phyloP scores from a whole-genome alignment of 2,329 filamentous ascomycete species.

The Monosporascus sp. region DNA sequence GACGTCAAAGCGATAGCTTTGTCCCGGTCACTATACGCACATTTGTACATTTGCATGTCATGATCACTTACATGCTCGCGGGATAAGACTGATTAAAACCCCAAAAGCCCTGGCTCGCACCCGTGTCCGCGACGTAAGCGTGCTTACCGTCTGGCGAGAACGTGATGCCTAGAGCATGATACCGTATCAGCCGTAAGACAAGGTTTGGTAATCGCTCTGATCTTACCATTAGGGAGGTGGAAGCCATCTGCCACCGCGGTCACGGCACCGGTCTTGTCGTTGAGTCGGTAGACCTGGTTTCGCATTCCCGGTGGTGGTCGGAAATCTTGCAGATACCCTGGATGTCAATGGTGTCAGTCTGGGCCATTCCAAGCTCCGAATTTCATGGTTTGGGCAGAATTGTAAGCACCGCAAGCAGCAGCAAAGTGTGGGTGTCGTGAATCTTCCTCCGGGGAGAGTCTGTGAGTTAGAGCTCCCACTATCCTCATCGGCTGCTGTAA shows the following conservation, averaged over 20 bases:
- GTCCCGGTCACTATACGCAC: neutral
- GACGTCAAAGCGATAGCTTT: conserved; percentile 42
- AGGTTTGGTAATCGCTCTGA: neutral
- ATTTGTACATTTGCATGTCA: conserved; percentile 16
- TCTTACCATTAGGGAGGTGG: conserved; percentile 44
- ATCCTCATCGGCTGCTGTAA: neutral
- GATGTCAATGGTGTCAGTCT: neutral
- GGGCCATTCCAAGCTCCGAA: neutral
- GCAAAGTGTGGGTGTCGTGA: too few relatives aligned
- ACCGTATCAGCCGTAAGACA: neutral
- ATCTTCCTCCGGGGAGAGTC: too few relatives aligned
- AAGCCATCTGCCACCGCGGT: conserved; percentile 55
- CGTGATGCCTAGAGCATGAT: conserved; percentile 35
- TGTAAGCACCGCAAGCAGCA: too few relatives aligned
- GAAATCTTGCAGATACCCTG: conserved; percentile 48
- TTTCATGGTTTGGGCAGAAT: too few relatives aligned
- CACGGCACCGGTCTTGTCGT: conserved; percentile 44
- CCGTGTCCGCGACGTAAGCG: conserved; percentile 54
- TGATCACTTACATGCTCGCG: conserved; percentile 39
- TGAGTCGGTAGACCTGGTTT: conserved; percentile 55
- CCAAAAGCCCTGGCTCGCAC: conserved; percentile 38
- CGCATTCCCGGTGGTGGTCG: conserved; percentile 46
- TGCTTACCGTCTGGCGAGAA: conserved; percentile 49
- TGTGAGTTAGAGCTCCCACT: too few relatives aligned
- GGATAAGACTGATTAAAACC: conserved; percentile 37